A percentile compares a stretch with the other conserved stretches of the same genome.
These are phyloP conservation scores for Mycena vitilis DNA, from an alignment of 768 basidiomycete species.

Conservation along the genomic window DNA sequence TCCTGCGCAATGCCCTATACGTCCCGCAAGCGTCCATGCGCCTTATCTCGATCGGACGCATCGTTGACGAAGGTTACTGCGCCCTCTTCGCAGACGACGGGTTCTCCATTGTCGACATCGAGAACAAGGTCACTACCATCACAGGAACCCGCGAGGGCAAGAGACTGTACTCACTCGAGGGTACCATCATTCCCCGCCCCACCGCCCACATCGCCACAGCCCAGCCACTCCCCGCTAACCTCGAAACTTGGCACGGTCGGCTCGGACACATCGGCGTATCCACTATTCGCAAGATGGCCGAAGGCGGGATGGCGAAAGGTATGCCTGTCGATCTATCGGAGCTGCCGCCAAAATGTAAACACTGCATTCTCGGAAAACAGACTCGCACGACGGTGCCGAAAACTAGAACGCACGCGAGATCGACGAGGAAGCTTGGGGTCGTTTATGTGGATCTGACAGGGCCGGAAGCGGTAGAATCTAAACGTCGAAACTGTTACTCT, in stretches of 20 bases:
- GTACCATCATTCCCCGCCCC: neutral
- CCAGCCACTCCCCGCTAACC: neutral
- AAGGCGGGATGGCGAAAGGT: conserved; percentile 25
- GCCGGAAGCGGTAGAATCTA: conserved; percentile 27
- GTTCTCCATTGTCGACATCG: conserved; percentile 8
- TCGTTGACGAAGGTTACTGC: conserved; percentile 16
- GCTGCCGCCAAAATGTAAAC: conserved; percentile 26
- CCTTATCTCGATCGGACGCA: conserved; percentile 36
- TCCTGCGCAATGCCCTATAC: conserved; percentile 31
- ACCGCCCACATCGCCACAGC: neutral
- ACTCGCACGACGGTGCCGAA: conserved; percentile 28
- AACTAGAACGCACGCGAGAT: conserved; percentile 2
- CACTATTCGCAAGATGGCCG: conserved; percentile 28
- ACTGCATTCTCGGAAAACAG: conserved; percentile 38
- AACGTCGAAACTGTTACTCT: neutral
- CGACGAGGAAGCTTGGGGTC: conserved; percentile 21
- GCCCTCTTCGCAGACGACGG: conserved; percentile 16
- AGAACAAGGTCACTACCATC: conserved; percentile 15
- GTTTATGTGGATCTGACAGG: conserved; percentile 35
- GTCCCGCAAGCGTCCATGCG: conserved; percentile 34
- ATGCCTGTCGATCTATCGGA: conserved; percentile 34
- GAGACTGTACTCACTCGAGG: neutral
- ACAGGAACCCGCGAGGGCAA: neutral
- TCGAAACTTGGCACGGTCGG: conserved; percentile 36
- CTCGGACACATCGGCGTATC: conserved; percentile 35